Base-by-base conservation (phyloP, 495 filamentous ascomycete genomes). In the Arthonia radiata region DNA sequence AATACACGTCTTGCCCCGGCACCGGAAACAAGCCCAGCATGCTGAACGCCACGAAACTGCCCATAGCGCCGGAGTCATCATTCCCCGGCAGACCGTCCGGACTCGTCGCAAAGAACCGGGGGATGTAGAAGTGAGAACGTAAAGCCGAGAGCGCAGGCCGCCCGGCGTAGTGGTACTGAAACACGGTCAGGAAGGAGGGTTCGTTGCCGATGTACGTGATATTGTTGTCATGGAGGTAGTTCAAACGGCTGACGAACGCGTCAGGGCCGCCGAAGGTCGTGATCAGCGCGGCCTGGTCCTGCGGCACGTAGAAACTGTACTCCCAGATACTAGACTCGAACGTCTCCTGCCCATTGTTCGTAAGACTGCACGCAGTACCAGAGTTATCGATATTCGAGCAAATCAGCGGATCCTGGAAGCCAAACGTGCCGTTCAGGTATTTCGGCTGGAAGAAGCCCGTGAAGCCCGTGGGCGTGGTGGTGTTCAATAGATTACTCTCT, bases 91-190 rank as follows among this genome's bases (percentile, higher is more conserved):
- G 35, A 4, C 49, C 49, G 24, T 17, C 31, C 17, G 30, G 15
- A 12, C 37, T 48, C 8, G 41, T 28, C 19, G 43, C 39, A 36
- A 54, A 52, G 25, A 34, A 40, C 8, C 29, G 30, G 2, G 50
- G 50, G 24, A 54, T 49, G 40, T 54, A 54, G 33, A 34, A 40
- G 31, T 52, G 49, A 0, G 33, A 31, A 3, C 44, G 35, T 14
- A 40, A 34, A 10, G 49, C 41, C 17, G 38, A 46, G 21, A 50
- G 42, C 17, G 34, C 50, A 1, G 50, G 48, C 8, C 50, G 42
- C 10, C 50, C 50, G 17, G 50, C 49, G 26, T 51, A 54, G 38
- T 54, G 50, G 32, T 52, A 54, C 25, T 47, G 47, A 35, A 39
- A 54, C 2, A 52, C 48, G 8, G 49, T 40, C 11, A 52, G 43